Conservation (phyloP, 2,329 filamentous ascomycete genomes). For the Aspergillus ustus region DNA sequence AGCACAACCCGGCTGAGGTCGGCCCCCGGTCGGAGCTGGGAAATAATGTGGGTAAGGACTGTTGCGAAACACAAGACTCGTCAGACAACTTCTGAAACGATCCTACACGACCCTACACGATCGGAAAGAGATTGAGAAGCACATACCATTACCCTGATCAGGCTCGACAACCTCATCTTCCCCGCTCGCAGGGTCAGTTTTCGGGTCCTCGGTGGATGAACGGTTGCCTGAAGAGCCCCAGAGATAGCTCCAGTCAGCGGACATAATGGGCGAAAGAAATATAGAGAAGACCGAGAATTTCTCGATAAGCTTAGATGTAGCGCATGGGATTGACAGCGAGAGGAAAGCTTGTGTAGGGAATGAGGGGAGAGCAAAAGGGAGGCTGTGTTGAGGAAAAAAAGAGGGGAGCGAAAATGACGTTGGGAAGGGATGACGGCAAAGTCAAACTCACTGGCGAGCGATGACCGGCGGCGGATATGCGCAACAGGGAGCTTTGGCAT, state of each 20-base stretch:
- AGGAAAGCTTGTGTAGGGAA: background rate
- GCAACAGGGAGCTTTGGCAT: constrained; percentile 38
- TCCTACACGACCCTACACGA: background rate
- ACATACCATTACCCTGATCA: constrained; percentile 89
- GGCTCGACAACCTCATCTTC: constrained; percentile 86
- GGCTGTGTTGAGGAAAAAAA: constrained; percentile 14
- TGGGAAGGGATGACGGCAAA: constrained; percentile 17
- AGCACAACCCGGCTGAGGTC: constrained; percentile 93
- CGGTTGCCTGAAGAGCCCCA: constrained; percentile 44
- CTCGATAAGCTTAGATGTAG: constrained; percentile 3
- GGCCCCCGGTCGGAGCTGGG: constrained; percentile 90
- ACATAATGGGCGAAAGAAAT: constrained; percentile 25
- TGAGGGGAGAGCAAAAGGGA: constrained; percentile 6
- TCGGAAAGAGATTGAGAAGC: background rate
- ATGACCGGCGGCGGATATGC: constrained; percentile 44
- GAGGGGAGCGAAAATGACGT: constrained; percentile 26
- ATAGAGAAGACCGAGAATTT: constrained; percentile 1
- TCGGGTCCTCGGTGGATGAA: constrained; percentile 63
- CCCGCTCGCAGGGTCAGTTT: constrained; percentile 45
- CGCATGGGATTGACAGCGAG: background rate
- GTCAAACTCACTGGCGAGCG: constrained; percentile 39
- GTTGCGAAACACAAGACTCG: constrained; percentile 12
- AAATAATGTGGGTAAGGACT: constrained; percentile 98
- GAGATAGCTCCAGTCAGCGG: constrained; percentile 32
- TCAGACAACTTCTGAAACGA: constrained; percentile 6